These are phyloP conservation scores for Trichophyton schoenleinii DNA, from an alignment of 2,329 filamentous ascomycete genomes.

Conservation along the genomic window DNA sequence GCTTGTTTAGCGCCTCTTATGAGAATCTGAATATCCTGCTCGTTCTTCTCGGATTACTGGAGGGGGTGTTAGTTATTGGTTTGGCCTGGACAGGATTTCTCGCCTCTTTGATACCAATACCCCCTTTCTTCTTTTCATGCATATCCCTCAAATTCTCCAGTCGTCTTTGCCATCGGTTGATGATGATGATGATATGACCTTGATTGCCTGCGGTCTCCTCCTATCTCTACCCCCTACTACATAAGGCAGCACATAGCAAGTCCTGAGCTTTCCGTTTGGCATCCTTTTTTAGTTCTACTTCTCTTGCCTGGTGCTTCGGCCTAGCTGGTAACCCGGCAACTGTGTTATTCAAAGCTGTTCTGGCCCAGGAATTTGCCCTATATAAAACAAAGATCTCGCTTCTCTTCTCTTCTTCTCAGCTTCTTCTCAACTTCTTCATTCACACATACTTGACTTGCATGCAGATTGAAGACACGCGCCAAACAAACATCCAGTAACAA, in stretches of 20 bases:
- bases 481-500: not conserved
- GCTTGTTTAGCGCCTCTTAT: not conserved
- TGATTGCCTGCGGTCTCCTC: not conserved
- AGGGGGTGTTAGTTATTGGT: too few relatives aligned
- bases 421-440: not conserved
- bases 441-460: not conserved
- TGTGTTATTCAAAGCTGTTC: not conserved
- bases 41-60: not conserved
- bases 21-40: not conserved
- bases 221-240: not conserved
- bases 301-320: not conserved
- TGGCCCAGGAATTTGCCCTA: not conserved
- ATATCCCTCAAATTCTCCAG: too few relatives aligned
- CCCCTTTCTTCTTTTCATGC: not conserved
- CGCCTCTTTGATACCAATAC: not conserved
- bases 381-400: not conserved
- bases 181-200: not conserved
- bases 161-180: not conserved
- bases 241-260: not conserved
- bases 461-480: not conserved
- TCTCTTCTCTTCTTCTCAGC: not conserved
- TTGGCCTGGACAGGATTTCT: not conserved
- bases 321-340: not conserved
- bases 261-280: not conserved
- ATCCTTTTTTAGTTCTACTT: not conserved